Conservation (phyloP, 2,329 filamentous ascomycete genomes). For the Phialophora expanda region DNA sequence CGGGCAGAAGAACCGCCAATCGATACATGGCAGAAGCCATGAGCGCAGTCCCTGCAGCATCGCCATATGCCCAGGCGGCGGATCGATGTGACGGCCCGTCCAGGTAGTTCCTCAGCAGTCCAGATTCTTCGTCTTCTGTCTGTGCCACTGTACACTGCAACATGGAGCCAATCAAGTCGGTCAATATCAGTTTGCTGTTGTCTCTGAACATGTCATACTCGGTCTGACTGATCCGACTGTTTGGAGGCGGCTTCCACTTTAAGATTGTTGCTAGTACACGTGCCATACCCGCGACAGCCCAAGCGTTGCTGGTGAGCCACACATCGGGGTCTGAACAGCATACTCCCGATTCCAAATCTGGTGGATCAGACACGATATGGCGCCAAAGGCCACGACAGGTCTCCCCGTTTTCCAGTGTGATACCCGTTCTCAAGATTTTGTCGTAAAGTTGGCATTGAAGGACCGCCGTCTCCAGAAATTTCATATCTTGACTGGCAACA, state of each 20-base stretch:
- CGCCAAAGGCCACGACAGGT: conserved; percentile 48
- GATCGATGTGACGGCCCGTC: conserved; percentile 41
- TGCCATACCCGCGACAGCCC: conserved; percentile 55
- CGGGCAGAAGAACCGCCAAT: conserved; percentile 51
- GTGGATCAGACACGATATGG: conserved; percentile 51
- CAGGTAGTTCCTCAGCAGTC: conserved; percentile 55
- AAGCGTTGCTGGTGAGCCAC: conserved; percentile 50
- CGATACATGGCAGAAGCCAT: conserved; percentile 54
- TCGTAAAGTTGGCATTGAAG: conserved; percentile 51
- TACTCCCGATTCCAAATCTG: conserved; percentile 49
- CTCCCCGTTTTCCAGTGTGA: conserved; percentile 26
- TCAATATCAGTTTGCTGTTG: conserved; percentile 41
- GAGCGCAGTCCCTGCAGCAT: conserved; percentile 56
- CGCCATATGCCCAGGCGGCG: conserved; percentile 51
- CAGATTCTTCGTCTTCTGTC: conserved; percentile 22
- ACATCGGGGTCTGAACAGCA: conserved; percentile 46
- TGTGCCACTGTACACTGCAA: conserved; percentile 45
- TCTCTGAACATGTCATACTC: conserved; percentile 22
- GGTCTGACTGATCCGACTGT: conserved; percentile 33
- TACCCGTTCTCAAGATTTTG: conserved; percentile 46
- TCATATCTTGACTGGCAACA: conserved; percentile 46
- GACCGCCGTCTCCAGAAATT: conserved; percentile 46
- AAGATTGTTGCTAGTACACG: conserved; percentile 52
- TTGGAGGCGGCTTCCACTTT: conserved; percentile 40
- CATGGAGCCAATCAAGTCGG: conserved; percentile 46